phyloP scores from a whole-genome alignment of 2,329 filamentous ascomycete genomes.

The Dactylella cylindrospora region DNA sequence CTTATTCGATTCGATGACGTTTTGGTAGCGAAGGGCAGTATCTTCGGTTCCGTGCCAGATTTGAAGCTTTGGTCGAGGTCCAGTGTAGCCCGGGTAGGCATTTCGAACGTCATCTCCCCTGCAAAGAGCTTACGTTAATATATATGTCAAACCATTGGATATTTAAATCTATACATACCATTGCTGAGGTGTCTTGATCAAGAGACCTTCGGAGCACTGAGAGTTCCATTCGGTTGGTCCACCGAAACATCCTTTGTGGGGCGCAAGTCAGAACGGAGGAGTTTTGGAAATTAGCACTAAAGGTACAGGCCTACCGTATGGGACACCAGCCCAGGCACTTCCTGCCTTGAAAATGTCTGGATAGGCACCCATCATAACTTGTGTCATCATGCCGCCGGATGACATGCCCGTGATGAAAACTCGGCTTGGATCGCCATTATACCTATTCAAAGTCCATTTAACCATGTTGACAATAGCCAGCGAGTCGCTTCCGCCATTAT shows the following conservation, averaged over 20 bases:
- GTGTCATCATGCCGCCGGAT: constrained; percentile 53
- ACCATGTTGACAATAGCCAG: constrained; percentile 54
- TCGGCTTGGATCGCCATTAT: constrained; percentile 50
- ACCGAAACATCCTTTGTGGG: constrained; percentile 49
- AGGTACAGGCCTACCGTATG: constrained; percentile 51
- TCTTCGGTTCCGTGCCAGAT: constrained; percentile 53
- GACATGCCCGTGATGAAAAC: constrained; percentile 51
- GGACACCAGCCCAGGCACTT: constrained; percentile 55
- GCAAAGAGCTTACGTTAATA: not conserved
- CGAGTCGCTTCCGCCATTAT: constrained; percentile 53
- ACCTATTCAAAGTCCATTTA: constrained; percentile 51
- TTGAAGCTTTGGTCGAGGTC: constrained; percentile 51
- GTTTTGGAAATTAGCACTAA: not conserved
- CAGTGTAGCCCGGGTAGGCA: constrained; percentile 52
- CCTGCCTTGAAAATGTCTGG: constrained; percentile 57
- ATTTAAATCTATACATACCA: constrained; percentile 10
- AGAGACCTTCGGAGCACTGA: constrained; percentile 13
- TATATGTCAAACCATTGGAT: not conserved
- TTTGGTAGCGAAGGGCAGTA: constrained; percentile 49
- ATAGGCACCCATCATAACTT: constrained; percentile 57
- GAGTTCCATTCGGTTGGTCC: constrained; percentile 43
- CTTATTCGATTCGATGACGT: constrained; percentile 48
- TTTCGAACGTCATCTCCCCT: constrained; percentile 49
- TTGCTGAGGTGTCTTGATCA: constrained; percentile 26
- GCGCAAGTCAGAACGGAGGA: no score